These are phyloP conservation scores for Isoetes taiwanensis DNA, from an alignment of 75 land plant species.

Conservation along the genomic window DNA sequence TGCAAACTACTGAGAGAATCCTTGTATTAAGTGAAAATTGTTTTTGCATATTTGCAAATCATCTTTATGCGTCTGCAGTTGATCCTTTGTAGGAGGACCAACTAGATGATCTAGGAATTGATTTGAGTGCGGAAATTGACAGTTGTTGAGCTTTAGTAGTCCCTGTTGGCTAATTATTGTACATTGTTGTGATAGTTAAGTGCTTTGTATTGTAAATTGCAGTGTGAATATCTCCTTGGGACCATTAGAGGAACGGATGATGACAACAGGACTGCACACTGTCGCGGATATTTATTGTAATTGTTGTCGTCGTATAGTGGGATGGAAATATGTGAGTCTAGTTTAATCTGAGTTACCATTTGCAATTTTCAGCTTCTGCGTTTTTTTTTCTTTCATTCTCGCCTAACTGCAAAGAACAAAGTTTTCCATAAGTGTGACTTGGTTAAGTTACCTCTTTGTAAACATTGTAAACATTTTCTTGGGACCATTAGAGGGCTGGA, in stretches of 20 bases:
- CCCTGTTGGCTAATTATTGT: too few species aligned
- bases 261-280: slow-evolving; percentile 82
- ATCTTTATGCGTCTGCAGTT: background rate
- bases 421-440: too few species aligned
- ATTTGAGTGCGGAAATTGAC: background rate
- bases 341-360: too few species aligned
- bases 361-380: too few species aligned
- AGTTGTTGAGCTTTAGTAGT: too few species aligned
- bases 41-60: background rate
- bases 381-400: too few species aligned
- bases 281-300: slow-evolving; percentile 83
- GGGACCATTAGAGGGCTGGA: slow-evolving; percentile 26
- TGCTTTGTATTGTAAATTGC: slow-evolving; percentile 9
- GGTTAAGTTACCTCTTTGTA: background rate
- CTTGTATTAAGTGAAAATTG: background rate
- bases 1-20: background rate
- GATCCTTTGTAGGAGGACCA: background rate
- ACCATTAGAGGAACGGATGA: slow-evolving; percentile 62
- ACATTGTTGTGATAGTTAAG: too few species aligned
- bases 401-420: too few species aligned
- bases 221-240: slow-evolving; percentile 77
- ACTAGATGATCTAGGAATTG: background rate
- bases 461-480: slow-evolving; percentile 9
- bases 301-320: slow-evolving; percentile 66
- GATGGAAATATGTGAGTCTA: slow-evolving; percentile 88